Conservation (phyloP, 2,329 filamentous ascomycete genomes). For the Stagonosporopsis tanaceti region DNA sequence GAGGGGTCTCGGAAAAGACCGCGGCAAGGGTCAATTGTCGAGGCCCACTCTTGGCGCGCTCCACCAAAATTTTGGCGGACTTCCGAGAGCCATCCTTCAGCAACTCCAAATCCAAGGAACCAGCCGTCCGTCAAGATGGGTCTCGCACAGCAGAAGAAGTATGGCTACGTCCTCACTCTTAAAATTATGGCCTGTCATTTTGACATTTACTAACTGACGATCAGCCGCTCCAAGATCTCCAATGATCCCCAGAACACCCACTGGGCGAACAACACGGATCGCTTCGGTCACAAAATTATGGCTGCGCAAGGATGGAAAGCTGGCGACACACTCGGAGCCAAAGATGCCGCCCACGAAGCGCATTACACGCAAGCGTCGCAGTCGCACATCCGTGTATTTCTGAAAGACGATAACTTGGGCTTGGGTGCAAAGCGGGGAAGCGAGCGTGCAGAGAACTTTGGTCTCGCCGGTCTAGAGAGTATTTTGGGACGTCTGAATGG, state of each 20-base stretch:
- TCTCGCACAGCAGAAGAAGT: slow-evolving; percentile 74
- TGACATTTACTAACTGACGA: slow-evolving; percentile 21
- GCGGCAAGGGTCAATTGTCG: no score
- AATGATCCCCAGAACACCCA: slow-evolving; percentile 94
- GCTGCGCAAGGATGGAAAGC: slow-evolving; percentile 89
- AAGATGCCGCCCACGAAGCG: slow-evolving; percentile 76
- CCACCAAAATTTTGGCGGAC: slow-evolving; percentile 36
- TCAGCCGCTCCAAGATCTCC: slow-evolving; percentile 74
- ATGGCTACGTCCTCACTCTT: slow-evolving; percentile 27
- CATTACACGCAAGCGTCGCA: slow-evolving; percentile 82
- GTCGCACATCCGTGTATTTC: slow-evolving; percentile 81
- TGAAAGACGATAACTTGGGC: slow-evolving; percentile 92
- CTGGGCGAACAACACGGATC: slow-evolving; percentile 83
- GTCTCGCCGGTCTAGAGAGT: slow-evolving; percentile 85
- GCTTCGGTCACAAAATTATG: slow-evolving; percentile 90
- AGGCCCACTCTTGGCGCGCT: slow-evolving; percentile 15
- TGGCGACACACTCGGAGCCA: slow-evolving; percentile 80
- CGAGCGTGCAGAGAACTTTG: slow-evolving; percentile 75
- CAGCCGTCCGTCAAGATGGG: slow-evolving; percentile 62
- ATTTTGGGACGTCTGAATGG: slow-evolving; percentile 90
- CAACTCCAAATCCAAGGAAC: slow-evolving; percentile 10
- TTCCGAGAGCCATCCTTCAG: slow-evolving; percentile 22
- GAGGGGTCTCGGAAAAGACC: no score
- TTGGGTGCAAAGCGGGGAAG: slow-evolving; percentile 81
- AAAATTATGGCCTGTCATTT: not conserved